Base-by-base conservation (phyloP, 331 rosid species). In the Spiraea crenata region DNA sequence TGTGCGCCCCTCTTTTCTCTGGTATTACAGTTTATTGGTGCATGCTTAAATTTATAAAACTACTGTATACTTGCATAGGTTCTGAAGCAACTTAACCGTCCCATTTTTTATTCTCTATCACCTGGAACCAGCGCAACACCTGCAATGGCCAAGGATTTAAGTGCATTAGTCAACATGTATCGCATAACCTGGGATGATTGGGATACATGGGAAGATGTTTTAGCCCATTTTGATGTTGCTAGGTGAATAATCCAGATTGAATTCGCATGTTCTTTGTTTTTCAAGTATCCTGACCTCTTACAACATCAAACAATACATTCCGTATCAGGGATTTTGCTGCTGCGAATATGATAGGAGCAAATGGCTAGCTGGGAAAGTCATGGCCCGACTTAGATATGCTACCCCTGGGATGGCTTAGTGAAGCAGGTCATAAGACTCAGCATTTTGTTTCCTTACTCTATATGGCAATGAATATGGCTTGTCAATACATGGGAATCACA, bases 381-480 rank as follows among this genome's bases (percentile, higher is more conserved):
- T 95, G 99, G 99, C 99, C 99, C 56, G 96, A 95, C 83, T 79
- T 91, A 84, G 99, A 95, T 77, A 95, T 95, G 99, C 90, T 95
- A 31, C 99, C 99, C 17, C 70, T 91, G 46, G 99, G 99, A 75
- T 87, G 92, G 95, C 89, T 95, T 69, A 89, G 93, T 50, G 86
- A 83, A 78, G 74, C 84, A 81, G 99, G 99, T 91, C 40, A 75
- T 11, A 49, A 75, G 62, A 67, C 76, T 74, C 11, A 52, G 34
- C 50, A 31, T 69, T 59, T 55, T 25, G 31, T 25, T 9, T 69
- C n/a, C 70, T 81, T 65, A 9, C 57, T 44, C 49, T 57, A 37
- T 68, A 3, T 65, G 54, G 40, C 19, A 62, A 54, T 65, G 76
- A 72, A 35, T 74, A 48, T 56, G 62, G 64, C 65, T 50, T 68